Evolutionary conservation across 2,329 filamentous ascomycete species (phyloP), one percentile per base, ranked within the genome.

Genomic region (Cercospora sp.): DNA sequence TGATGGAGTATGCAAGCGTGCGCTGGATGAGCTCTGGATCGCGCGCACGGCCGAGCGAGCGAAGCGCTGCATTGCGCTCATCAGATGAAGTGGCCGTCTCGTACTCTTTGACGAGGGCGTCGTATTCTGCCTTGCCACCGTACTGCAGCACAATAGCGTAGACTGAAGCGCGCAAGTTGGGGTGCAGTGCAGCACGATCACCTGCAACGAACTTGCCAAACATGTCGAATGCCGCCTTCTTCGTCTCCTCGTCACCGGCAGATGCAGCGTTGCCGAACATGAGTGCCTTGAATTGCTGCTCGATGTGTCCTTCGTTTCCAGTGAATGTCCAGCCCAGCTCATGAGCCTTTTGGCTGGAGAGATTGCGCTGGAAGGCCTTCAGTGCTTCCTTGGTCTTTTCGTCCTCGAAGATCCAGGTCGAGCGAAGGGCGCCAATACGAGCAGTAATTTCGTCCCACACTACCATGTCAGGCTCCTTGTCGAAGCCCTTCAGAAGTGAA

Each of bases 361-460:
- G 86, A 10, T 92, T 87, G 71, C 90, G 87, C 78, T 96, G 90
- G 85, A 97, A 97, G 13, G 88, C 85, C 82, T 94, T 92, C 53
- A 98, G 85, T 5, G 91, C 92, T 70, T 94, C 88, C 73, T 88
- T 90, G 61, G 89, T 82, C 45, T 88, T 84, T 69, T 90, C 80
- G 67, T 96, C 91, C 79, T 97, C 93, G 72, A 96, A 96, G 59
- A 94, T 84, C 94, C 94, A 98, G 7, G 94, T 91, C 63, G 87
- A 87, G 73, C 94, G 91, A 40, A 98, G 86, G n/a, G 89, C 86
- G 26, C 87, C 88, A 68, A 97, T 86, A 58, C 93, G 90, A 57
- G 90, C 87, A 61, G 93, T 87, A 68, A 98, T 92, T 80, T 97
- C 94, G 73, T 92, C 93, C 94, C 94, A 98, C 3, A 98, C 94